phyloP scores from a whole-genome alignment of 768 basidiomycete genomes.

The Suillus spraguei region DNA sequence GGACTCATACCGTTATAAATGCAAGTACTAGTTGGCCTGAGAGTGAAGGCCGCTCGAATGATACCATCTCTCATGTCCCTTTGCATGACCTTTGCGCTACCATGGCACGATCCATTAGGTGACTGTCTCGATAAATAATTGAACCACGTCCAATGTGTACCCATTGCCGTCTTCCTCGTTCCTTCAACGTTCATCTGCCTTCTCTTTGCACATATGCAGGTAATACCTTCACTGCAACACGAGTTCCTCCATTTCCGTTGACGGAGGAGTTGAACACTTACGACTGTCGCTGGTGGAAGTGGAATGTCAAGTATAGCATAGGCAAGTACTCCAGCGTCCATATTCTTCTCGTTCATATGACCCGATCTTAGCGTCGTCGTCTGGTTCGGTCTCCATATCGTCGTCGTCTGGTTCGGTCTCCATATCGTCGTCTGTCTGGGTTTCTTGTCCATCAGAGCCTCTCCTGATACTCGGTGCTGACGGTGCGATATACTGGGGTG shows the following conservation, averaged over 20 bases:
- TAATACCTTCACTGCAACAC: neutral
- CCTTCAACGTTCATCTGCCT: neutral
- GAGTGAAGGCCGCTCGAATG: neutral
- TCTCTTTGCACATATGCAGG: neutral
- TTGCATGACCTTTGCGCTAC: neutral
- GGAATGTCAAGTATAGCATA: constrained; percentile 1
- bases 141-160: neutral
- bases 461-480: neutral
- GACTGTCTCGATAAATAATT: neutral
- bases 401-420: neutral
- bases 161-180: neutral
- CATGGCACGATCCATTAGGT: neutral
- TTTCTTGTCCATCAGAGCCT: neutral
- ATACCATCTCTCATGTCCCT: neutral
- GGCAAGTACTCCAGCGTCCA: constrained; percentile 2
- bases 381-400: neutral
- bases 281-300: neutral
- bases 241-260: neutral
- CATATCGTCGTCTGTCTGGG: neutral
- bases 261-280: neutral
- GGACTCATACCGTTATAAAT: neutral
- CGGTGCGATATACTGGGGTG: neutral
- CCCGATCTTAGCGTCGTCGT: neutral
- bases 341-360: neutral
- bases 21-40: too few species aligned